These are phyloP conservation scores for Aphanocladium album DNA, from an alignment of 2,329 filamentous ascomycete species.

Conservation along the genomic window DNA sequence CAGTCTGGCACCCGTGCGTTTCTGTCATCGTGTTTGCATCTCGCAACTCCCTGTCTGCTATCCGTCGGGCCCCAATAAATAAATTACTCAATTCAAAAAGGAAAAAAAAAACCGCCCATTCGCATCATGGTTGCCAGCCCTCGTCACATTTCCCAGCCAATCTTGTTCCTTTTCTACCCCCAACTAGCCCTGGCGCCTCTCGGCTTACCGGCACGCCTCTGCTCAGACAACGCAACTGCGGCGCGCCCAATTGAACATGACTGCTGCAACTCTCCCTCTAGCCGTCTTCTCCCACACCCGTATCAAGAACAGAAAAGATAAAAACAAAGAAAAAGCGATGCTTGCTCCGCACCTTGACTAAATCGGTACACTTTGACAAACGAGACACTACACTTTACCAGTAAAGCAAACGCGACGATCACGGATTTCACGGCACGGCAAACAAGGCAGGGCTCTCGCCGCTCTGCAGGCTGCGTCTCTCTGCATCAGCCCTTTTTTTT, in stretches of 20 bases:
- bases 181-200: background rate
- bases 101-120: no score
- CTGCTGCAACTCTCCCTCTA: no score
- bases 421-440: constrained; percentile 8
- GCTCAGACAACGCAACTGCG: background rate
- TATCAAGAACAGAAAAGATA: no score
- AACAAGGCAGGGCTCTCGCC: background rate
- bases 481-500: background rate
- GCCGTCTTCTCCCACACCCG: background rate
- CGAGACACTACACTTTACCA: no score
- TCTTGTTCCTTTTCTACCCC: background rate
- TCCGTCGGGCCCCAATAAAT: no score
- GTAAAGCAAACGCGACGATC: background rate
- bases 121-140: no score
- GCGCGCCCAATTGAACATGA: background rate
- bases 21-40: no score
- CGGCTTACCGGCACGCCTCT: background rate
- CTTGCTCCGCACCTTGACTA: background rate
- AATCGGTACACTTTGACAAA: background rate
- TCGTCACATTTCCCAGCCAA: no score
- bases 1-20: no score
- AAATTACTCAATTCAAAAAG: no score
- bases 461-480: background rate
- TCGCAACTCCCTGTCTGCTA: background rate
- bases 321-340: no score